Evolutionary conservation across 441 rosid genomes (phyloP).

Genomic region (Gossypium gossypioides): DNA sequence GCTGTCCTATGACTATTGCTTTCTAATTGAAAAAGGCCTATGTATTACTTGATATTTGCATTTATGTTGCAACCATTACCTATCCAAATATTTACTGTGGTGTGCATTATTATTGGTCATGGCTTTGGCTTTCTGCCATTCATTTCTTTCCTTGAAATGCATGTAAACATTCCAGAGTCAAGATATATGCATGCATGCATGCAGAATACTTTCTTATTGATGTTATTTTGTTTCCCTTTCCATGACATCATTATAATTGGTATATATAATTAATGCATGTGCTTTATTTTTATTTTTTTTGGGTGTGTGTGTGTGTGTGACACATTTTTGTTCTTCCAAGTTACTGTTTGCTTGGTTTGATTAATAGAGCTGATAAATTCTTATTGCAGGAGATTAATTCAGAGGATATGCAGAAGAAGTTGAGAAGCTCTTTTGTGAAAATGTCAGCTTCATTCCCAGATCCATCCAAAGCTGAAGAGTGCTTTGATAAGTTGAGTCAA

Average conservation of each 20-base stretch:
- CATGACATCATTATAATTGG: neutral
- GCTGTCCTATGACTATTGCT: neutral
- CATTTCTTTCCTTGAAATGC: neutral
- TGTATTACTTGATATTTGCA: conserved; percentile 1
- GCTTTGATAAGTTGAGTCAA: conserved; percentile 55
- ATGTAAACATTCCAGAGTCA: neutral
- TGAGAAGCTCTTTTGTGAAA: conserved; percentile 39
- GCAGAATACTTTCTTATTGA: neutral
- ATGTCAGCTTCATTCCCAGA: conserved; percentile 76
- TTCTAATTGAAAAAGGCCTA: neutral
- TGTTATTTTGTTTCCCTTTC: neutral
- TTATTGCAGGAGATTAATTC: conserved; percentile 42
- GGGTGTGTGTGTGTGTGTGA: neutral
- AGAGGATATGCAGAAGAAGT: conserved; percentile 44
- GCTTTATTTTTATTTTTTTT: neutral
- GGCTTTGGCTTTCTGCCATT: neutral
- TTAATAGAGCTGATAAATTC: conserved; percentile 18
- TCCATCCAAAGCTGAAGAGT: conserved; percentile 63
- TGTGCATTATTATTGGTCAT: neutral
- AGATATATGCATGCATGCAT: neutral
- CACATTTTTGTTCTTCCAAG: neutral
- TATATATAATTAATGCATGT: neutral
- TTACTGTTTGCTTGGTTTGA: conserved; percentile 3
- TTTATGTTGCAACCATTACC: neutral
- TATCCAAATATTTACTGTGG: conserved; percentile 1